Conservation (phyloP, 1,284 basidiomycete genomes). For the Waitea zeae region DNA sequence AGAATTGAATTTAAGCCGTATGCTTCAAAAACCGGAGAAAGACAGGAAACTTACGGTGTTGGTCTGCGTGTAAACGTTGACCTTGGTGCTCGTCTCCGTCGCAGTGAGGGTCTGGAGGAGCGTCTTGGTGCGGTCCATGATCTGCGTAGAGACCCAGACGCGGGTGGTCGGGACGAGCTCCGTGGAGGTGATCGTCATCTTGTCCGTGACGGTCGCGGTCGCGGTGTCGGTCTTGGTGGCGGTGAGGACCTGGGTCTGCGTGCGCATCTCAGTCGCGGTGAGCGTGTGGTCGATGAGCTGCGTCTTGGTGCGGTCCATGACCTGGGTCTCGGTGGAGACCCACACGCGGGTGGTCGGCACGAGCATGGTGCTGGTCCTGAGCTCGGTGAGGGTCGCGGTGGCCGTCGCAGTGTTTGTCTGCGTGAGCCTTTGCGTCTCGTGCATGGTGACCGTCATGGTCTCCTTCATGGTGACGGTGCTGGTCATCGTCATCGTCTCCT, state of each 20-base stretch:
- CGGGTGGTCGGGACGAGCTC: conserved; percentile 7
- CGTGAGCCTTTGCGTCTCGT: too few species aligned
- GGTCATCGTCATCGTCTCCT: conserved; percentile 15
- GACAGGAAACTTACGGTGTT: too few species aligned
- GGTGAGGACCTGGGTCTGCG: conserved; percentile 34
- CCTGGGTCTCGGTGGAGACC: conserved; percentile 45
- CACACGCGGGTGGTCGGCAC: conserved; percentile 44
- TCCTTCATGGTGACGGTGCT: conserved; percentile 14
- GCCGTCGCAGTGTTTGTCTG: conserved; percentile 6
- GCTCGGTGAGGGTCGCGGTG: conserved; percentile 9
- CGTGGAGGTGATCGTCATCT: conserved; percentile 11
- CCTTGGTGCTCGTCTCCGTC: too few species aligned
- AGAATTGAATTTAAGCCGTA: too few species aligned
- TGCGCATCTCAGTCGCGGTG: conserved; percentile 41
- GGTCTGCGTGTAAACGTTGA: neutral
- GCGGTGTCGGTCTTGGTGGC: conserved; percentile 16
- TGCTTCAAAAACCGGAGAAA: too few species aligned
- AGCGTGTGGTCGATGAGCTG: conserved; percentile 39
- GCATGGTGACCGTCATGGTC: conserved; percentile 5
- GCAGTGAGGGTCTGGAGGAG: too few species aligned
- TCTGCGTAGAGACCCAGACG: conserved; percentile 4
- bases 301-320: conserved; percentile 37
- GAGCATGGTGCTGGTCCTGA: conserved; percentile 31
- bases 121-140: conserved; percentile 5
- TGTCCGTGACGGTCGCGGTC: conserved; percentile 13